phyloP scores from a whole-genome alignment of 2,329 filamentous ascomycete species.

The Neopestalotiopsis sp. region DNA sequence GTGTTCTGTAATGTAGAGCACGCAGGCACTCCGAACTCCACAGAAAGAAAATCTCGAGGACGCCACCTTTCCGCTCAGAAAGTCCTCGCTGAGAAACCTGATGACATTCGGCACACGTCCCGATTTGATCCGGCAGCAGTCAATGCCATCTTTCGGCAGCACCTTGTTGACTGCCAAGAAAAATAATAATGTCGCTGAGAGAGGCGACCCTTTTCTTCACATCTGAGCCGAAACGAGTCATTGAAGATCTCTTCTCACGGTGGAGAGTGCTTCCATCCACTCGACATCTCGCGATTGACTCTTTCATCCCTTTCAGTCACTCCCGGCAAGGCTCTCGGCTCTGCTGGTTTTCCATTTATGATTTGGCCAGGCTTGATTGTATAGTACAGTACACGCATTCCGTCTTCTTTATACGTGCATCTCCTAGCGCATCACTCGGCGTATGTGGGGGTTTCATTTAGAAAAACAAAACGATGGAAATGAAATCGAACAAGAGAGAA shows the following conservation, averaged over 20 bases:
- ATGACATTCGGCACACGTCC: neutral
- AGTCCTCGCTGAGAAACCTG: conserved; percentile 12
- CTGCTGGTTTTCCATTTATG: neutral
- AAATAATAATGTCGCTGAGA: neutral
- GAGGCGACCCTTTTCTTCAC: neutral
- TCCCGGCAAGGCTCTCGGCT: neutral
- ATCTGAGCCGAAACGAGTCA: neutral
- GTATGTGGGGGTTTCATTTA: conserved; percentile 1
- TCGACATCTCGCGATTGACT: neutral
- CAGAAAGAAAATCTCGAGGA: conserved; percentile 9
- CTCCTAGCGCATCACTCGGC: conserved; percentile 6
- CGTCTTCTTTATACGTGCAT: neutral
- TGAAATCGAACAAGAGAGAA: neutral
- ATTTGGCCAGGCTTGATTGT: conserved; percentile 9
- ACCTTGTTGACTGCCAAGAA: neutral
- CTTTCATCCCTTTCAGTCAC: neutral
- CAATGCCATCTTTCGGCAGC: neutral
- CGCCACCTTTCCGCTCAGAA: conserved; percentile 6
- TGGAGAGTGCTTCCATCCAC: too few species aligned
- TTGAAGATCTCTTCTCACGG: neutral
- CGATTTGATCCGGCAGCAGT: conserved; percentile 1
- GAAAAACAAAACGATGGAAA: conserved; percentile 10
- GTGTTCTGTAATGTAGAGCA: conserved; percentile 76
- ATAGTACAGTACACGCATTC: conserved; percentile 13
- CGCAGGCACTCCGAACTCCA: conserved; percentile 20